Conservation (phyloP, 352 stramenopile species). For the Globisporangium perplexum region DNA sequence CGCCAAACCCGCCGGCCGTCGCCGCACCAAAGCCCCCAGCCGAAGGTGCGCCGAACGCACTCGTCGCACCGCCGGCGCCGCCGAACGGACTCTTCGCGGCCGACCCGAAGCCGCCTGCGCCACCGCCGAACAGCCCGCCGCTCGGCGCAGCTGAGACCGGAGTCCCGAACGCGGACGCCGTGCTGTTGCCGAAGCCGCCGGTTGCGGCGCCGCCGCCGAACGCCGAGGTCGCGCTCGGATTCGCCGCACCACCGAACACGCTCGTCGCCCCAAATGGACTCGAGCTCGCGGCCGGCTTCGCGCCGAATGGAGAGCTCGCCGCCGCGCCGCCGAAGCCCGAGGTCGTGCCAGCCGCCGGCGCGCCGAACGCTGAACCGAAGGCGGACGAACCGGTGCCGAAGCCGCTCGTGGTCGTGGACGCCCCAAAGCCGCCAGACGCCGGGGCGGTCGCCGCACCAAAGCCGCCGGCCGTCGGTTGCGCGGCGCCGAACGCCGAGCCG, state of each 20-base stretch:
- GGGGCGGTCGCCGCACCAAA: constrained; percentile 17
- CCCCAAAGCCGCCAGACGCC: constrained; percentile 4
- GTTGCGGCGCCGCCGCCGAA: constrained; percentile 23
- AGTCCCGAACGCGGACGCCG: constrained; percentile 27
- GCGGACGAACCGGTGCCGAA: constrained; percentile 19
- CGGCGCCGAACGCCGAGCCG: constrained; percentile 24
- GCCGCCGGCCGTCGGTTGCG: constrained; percentile 17
- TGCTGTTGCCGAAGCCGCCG: constrained; percentile 16
- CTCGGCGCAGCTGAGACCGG: constrained; percentile 16
- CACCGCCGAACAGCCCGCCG: constrained; percentile 32
- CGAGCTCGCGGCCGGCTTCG: constrained; percentile 42
- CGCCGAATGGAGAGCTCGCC: constrained; percentile 42
- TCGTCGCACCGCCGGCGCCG: constrained; percentile 23
- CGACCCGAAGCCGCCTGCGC: constrained; percentile 29
- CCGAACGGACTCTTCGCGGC: constrained; percentile 49
- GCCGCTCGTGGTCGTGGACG: constrained; percentile 2
- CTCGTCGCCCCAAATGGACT: constrained; percentile 55
- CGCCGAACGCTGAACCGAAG: constrained; percentile 27
- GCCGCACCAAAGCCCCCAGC: constrained; percentile 16
- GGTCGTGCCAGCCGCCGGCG: constrained; percentile 9
- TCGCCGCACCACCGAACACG: constrained; percentile 35
- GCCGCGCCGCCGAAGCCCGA: constrained; percentile 23
- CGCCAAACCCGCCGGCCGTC: constrained; percentile 24
- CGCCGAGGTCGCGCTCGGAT: constrained; percentile 20
- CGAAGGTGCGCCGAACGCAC: constrained; percentile 42